Evolutionary conservation across 2,329 filamentous ascomycete species (phyloP).

Genomic region (Exophiala lecanii-corni): DNA sequence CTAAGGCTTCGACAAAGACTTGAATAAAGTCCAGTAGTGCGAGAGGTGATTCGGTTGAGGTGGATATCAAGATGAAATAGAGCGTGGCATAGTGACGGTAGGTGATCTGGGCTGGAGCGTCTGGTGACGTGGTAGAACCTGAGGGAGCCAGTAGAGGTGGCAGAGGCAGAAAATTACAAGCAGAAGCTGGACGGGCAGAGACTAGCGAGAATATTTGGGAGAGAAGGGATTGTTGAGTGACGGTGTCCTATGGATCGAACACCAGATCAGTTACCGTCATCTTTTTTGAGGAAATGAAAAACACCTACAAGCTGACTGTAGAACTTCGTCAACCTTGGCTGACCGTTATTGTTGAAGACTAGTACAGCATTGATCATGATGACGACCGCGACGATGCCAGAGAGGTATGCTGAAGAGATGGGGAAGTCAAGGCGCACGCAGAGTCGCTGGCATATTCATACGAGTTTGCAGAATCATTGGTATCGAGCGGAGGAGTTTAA

Average conservation of each 20-base stretch:
- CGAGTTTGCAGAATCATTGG: no score
- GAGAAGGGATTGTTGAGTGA: conserved; percentile 93
- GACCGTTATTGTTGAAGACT: conserved; percentile 97
- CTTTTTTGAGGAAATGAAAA: background rate
- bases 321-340: conserved; percentile 95
- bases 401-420: no score
- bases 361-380: conserved; percentile 97
- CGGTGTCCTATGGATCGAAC: conserved; percentile 67
- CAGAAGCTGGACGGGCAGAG: conserved; percentile 80
- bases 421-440: no score
- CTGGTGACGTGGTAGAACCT: conserved; percentile 46
- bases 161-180: conserved; percentile 93
- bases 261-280: no score
- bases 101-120: conserved; percentile 90
- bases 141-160: conserved; percentile 58
- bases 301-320: conserved; percentile 82
- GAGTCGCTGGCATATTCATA: no score
- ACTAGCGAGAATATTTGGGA: conserved; percentile 97
- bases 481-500: no score
- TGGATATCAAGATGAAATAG: conserved; percentile 97
- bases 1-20: conserved; percentile 93
- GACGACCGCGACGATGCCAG: background rate
- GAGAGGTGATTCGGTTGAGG: conserved; percentile 90
- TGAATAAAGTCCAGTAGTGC: conserved; percentile 95
- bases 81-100: conserved; percentile 98